Evolutionary conservation across 139 green algal genomes (phyloP), one percentile per base, ranked within the genome.

Genomic region (Tetratostichococcus sp.): DNA sequence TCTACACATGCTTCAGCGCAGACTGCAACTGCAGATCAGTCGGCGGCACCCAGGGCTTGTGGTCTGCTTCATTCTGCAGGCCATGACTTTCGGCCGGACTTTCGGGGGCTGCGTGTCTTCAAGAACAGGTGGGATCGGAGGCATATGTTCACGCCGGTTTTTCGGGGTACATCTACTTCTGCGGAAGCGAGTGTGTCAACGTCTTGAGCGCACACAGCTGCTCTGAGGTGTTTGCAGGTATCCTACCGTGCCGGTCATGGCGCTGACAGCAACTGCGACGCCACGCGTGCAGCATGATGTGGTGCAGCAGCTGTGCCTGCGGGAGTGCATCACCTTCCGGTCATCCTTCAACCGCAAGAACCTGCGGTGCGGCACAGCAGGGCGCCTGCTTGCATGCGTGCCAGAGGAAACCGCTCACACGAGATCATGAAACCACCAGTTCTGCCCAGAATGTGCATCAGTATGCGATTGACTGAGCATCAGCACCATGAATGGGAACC

Each of bases 291-390:
- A 90, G 77, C 75, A 93, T 67, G 93, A 94, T 71, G 84, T 97
- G 17, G 70, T 86, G 11, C 71, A 67, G 70, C 77, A 86, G 83
- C 83, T 89, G 33, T 81, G 69, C 65, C 76, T 89, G 34, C 74
- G 75, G 14, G 39, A 79, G 68, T 94, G 90, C 73, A 71, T 96
- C 28, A 82, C 88, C 22, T 97, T 97, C 83, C 86, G 90, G 70
- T 92, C 85, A 32, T 93, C 86, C 76, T 97, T 98, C 87, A 98
- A 99, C 86, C 77, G 95, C 25, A 79, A 87, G 25, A 98, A 98
- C 85, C 87, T 98, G 8, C 84, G 73, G 77, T 81, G 26, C 58
- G 70, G 30, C 28, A 34, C 35, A 25, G 23, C 25, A 34, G n/a
- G 31, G 43, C 68, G 25, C 19, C 33, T 28, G 39, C 5, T 75